These are phyloP conservation scores for Dalechampia spathulata DNA, from an alignment of 441 rosid species.

Conservation along the genomic window DNA sequence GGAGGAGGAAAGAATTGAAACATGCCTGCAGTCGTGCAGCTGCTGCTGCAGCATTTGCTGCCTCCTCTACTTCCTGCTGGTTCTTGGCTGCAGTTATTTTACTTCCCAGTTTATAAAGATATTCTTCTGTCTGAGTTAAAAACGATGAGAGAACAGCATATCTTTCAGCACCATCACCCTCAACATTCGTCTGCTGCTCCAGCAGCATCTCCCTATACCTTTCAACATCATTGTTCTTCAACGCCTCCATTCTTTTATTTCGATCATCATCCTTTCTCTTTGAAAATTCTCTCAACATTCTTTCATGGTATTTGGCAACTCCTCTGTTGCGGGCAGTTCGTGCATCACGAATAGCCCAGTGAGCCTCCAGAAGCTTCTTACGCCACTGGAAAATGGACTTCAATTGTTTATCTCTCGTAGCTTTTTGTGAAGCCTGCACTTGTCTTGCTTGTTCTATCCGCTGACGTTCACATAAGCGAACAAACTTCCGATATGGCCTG, in stretches of 20 bases:
- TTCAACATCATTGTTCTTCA: conserved; percentile 99
- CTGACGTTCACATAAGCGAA: conserved; percentile 95
- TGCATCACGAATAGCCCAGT: conserved; percentile 98
- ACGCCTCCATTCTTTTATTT: conserved; percentile 98
- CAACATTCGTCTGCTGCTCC: conserved; percentile 92
- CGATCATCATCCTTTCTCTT: conserved; percentile 97
- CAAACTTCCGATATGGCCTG: conserved; percentile 97
- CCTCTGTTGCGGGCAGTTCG: conserved; percentile 99
- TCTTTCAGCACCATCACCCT: conserved; percentile 97
- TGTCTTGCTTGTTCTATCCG: conserved; percentile 91
- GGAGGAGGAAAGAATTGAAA: conserved; percentile 7
- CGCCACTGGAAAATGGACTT: conserved; percentile 99
- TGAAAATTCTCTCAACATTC: conserved; percentile 90
- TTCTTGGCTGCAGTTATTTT: conserved; percentile 94
- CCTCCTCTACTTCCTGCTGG: conserved; percentile 99
- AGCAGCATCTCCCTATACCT: conserved; percentile 97
- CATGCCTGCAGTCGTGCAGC: conserved; percentile 93
- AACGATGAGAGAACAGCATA: conserved; percentile 95
- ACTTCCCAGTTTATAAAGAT: conserved; percentile 89
- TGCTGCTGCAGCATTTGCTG: conserved; percentile 88
- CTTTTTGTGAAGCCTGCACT: conserved; percentile 80
- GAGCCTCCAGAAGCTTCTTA: conserved; percentile 97
- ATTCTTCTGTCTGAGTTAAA: conserved; percentile 96
- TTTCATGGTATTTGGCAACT: conserved; percentile 99
- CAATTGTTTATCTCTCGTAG: conserved; percentile 87